Evolutionary conservation across 1,284 basidiomycete species (phyloP).

Genomic region (Mycena sp.): DNA sequence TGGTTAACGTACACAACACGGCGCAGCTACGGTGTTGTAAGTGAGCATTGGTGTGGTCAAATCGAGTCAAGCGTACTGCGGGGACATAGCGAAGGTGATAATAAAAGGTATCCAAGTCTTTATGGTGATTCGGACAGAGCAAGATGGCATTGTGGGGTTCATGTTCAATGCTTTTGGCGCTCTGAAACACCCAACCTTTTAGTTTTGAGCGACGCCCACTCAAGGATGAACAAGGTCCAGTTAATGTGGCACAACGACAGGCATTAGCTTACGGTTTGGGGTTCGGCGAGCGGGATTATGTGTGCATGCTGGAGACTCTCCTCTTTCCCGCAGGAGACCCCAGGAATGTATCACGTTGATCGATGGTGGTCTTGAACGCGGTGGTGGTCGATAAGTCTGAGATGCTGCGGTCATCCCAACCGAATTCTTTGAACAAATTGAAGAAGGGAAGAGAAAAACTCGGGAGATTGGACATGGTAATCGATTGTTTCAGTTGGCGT

Average conservation of each 20-base stretch:
- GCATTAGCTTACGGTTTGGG: background rate
- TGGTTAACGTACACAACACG: background rate
- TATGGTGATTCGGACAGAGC: background rate
- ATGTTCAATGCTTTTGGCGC: background rate
- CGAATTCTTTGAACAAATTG: background rate
- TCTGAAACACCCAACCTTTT: background rate
- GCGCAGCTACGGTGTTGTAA: background rate
- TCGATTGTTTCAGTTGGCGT: too few species aligned
- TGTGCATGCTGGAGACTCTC: background rate
- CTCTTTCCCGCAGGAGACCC: background rate
- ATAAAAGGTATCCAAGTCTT: background rate
- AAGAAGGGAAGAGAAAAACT: too few species aligned
- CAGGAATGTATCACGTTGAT: background rate
- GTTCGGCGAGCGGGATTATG: background rate
- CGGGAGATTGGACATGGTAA: too few species aligned
- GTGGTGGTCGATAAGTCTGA: background rate
- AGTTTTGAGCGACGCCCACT: background rate
- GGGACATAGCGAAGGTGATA: background rate
- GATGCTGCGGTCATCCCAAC: background rate
- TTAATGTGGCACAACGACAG: background rate
- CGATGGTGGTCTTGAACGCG: background rate
- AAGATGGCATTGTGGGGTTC: background rate
- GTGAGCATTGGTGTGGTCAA: background rate
- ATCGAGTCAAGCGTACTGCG: too few species aligned
- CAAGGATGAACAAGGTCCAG: background rate